Percentiles rank a stretch among this genome's conserved stretches.
These are phyloP conservation scores for Leccinum subgranulosum DNA, from an alignment of 768 basidiomycete genomes.

Conservation along the genomic window DNA sequence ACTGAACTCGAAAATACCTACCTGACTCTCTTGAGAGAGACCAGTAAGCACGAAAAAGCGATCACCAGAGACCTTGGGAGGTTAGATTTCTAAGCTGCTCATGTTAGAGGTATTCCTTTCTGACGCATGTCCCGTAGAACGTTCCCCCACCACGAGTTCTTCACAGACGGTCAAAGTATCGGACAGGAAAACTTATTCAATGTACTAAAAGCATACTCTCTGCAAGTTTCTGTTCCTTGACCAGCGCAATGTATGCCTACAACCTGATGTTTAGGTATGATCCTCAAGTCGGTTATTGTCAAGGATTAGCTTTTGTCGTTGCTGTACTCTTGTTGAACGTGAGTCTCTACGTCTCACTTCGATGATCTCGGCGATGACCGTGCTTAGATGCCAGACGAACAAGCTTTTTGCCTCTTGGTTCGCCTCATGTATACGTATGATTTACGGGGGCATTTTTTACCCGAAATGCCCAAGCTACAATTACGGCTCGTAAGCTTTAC, in stretches of 20 bases:
- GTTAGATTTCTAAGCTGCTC: conserved; percentile 32
- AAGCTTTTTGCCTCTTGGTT: conserved; percentile 94
- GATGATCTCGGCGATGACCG: background rate
- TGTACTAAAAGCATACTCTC: conserved; percentile 94
- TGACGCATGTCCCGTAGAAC: conserved; percentile 50
- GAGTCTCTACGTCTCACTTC: conserved; percentile 22
- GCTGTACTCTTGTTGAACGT: conserved; percentile 92
- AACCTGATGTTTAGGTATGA: conserved; percentile 58
- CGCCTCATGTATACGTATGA: conserved; percentile 96
- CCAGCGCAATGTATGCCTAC: background rate
- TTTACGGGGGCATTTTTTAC: conserved; percentile 93
- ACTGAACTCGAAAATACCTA: conserved; percentile 80
- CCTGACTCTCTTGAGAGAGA: conserved; percentile 74
- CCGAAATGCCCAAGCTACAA: conserved; percentile 98
- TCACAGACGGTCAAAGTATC: conserved; percentile 89
- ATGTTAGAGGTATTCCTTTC: conserved; percentile 5
- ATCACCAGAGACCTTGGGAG: conserved; percentile 91
- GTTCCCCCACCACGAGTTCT: conserved; percentile 96
- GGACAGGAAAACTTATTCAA: conserved; percentile 98
- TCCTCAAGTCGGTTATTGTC: conserved; percentile 94
- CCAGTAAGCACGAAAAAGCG: conserved; percentile 89
- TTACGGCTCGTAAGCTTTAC: conserved; percentile 67
- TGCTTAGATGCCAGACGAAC: conserved; percentile 96
- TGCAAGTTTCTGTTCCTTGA: conserved; percentile 47
- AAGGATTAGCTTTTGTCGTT: conserved; percentile 95